phyloP scores from a whole-genome alignment of 2,329 filamentous ascomycete species.

The Aspergillus tamarii region DNA sequence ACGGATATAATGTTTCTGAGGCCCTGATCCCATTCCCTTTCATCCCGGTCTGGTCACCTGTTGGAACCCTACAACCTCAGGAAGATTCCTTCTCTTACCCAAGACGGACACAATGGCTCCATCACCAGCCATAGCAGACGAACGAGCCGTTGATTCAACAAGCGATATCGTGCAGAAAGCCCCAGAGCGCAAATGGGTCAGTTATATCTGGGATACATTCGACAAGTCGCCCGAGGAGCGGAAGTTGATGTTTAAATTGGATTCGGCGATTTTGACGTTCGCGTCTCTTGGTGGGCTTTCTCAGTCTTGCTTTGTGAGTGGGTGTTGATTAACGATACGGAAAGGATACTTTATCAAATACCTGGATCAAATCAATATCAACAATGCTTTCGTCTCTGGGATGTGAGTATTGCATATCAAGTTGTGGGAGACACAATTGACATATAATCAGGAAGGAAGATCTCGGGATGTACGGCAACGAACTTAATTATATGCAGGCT shows the following conservation, averaged over 20 bases:
- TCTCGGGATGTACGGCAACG: constrained; percentile 55
- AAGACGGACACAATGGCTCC: constrained; percentile 22
- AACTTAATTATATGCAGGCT: constrained; percentile 60
- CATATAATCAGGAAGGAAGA: constrained; percentile 52
- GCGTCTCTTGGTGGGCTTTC: constrained; percentile 41
- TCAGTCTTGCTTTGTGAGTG: background rate
- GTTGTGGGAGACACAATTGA: background rate
- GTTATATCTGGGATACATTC: constrained; percentile 57
- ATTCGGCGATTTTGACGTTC: constrained; percentile 53
- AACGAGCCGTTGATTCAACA: constrained; percentile 15
- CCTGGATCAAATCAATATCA: constrained; percentile 50
- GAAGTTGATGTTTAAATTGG: constrained; percentile 54
- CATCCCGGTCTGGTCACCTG: background rate
- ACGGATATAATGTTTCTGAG: background rate
- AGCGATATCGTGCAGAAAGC: constrained; percentile 25
- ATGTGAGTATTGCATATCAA: constrained; percentile 38
- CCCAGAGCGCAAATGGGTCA: constrained; percentile 49
- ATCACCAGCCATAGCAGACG: constrained; percentile 13
- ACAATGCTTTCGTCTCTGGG: constrained; percentile 52
- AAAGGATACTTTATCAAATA: constrained; percentile 57
- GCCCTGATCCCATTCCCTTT: background rate
- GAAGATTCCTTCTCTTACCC: background rate
- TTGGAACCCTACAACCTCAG: background rate
- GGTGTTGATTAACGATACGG: background rate
- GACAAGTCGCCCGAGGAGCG: constrained; percentile 56